Conservation (phyloP, 352 stramenopile genomes). For the Pythium utonaiense region DNA sequence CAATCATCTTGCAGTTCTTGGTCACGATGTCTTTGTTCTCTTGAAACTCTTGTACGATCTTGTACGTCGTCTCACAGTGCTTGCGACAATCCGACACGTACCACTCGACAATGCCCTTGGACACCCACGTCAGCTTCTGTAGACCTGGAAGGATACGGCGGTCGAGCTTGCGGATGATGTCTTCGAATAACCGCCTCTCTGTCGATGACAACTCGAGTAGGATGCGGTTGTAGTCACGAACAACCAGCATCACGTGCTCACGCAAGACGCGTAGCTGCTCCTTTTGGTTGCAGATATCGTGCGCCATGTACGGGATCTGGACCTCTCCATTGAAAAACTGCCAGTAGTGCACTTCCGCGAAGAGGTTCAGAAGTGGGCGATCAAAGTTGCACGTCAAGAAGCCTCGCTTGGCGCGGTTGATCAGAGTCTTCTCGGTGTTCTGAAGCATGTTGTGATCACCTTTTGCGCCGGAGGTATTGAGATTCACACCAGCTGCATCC, state of each 20-base stretch:
- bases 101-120: constrained; percentile 90
- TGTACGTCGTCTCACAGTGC: constrained; percentile 86
- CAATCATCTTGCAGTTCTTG: constrained; percentile 89
- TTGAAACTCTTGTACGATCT: constrained; percentile 88
- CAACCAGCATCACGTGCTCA: constrained; percentile 94
- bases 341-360: constrained; percentile 91
- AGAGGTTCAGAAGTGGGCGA: constrained; percentile 88
- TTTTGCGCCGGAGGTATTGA: constrained; percentile 27
- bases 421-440: constrained; percentile 80
- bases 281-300: constrained; percentile 94
- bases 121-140: constrained; percentile 92
- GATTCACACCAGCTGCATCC: constrained; percentile 23
- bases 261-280: constrained; percentile 88
- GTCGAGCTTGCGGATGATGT: constrained; percentile 94
- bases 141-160: constrained; percentile 90
- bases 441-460: constrained; percentile 61
- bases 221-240: constrained; percentile 95
- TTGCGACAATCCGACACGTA: constrained; percentile 90
- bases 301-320: constrained; percentile 93
- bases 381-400: constrained; percentile 96
- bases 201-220: constrained; percentile 88
- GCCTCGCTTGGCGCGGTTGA: constrained; percentile 72
- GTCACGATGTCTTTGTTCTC: constrained; percentile 86
- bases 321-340: constrained; percentile 92
- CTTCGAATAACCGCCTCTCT: constrained; percentile 91